Conservation (phyloP, 2,329 filamentous ascomycete species). For the Penicillium palitans region DNA sequence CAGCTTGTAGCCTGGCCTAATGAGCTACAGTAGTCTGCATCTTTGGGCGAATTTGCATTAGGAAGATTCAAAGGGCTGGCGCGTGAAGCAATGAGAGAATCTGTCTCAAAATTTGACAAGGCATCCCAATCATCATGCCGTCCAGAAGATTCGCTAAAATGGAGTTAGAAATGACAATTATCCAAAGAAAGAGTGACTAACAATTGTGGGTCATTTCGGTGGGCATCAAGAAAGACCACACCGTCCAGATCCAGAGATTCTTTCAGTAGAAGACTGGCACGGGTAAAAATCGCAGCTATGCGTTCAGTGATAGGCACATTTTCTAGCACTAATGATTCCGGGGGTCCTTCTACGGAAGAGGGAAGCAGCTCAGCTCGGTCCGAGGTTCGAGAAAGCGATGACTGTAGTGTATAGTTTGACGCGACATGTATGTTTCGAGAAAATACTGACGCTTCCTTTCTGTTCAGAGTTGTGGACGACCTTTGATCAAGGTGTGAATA, state of each 20-base stretch:
- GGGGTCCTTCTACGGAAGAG: background rate
- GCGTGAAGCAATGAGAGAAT: background rate
- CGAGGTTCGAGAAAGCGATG: slow-evolving; percentile 6
- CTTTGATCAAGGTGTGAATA: background rate
- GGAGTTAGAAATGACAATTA: background rate
- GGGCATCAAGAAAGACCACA: slow-evolving; percentile 33
- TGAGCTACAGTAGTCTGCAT: slow-evolving; percentile 19
- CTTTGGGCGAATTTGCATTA: background rate
- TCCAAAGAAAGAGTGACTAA: slow-evolving; percentile 8
- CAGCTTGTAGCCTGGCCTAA: slow-evolving; percentile 21
- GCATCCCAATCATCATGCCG: slow-evolving; percentile 28
- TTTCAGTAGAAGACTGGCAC: slow-evolving; percentile 47
- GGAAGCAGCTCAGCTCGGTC: background rate
- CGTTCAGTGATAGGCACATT: slow-evolving; percentile 19
- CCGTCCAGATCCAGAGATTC: slow-evolving; percentile 47
- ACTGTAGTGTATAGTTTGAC: slow-evolving; percentile 4
- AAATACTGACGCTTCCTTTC: background rate
- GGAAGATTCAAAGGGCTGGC: background rate
- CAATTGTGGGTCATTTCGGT: slow-evolving; percentile 27
- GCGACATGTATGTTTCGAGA: background rate
- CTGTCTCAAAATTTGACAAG: slow-evolving; percentile 7
- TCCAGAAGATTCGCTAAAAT: slow-evolving; percentile 17
- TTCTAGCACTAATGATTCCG: slow-evolving; percentile 3
- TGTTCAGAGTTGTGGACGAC: background rate
- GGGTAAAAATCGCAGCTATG: slow-evolving; percentile 40